These are phyloP conservation scores for Penicillium sp. DNA, from an alignment of 2,329 filamentous ascomycete species.

Conservation along the genomic window DNA sequence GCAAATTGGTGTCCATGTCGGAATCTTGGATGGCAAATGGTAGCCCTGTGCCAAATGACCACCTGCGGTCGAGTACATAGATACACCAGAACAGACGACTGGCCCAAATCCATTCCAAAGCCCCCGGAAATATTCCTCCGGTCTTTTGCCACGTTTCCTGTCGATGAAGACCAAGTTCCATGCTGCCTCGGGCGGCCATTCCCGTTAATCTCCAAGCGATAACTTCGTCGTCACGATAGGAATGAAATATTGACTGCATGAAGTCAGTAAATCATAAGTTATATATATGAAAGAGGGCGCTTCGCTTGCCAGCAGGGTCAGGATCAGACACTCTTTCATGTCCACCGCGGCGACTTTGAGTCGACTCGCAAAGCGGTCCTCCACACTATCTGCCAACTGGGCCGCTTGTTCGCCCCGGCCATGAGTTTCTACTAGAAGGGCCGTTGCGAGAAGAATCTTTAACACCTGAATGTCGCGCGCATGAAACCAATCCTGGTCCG, in stretches of 20 bases:
- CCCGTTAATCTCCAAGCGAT: conserved; percentile 56
- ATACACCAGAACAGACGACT: conserved; percentile 55
- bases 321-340: conserved; percentile 43
- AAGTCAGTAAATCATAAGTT: neutral
- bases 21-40: conserved; percentile 55
- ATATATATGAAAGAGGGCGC: neutral
- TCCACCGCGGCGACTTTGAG: conserved; percentile 43
- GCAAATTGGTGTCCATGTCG: conserved; percentile 55
- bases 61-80: conserved; percentile 57
- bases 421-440: conserved; percentile 73
- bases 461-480: conserved; percentile 66
- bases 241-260: conserved; percentile 42
- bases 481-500: conserved; percentile 42
- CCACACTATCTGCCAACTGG: conserved; percentile 38
- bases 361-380: conserved; percentile 38
- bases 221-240: conserved; percentile 55
- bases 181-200: conserved; percentile 50
- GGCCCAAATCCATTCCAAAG: conserved; percentile 41
- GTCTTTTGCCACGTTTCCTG: conserved; percentile 46
- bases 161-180: conserved; percentile 56
- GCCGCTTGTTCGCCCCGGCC: conserved; percentile 68
- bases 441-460: conserved; percentile 79
- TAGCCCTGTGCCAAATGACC: conserved; percentile 57
- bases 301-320: conserved; percentile 33
- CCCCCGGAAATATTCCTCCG: conserved; percentile 41